Evolutionary conservation across 441 rosid species (phyloP).

Genomic region (Brassica balearica): DNA sequence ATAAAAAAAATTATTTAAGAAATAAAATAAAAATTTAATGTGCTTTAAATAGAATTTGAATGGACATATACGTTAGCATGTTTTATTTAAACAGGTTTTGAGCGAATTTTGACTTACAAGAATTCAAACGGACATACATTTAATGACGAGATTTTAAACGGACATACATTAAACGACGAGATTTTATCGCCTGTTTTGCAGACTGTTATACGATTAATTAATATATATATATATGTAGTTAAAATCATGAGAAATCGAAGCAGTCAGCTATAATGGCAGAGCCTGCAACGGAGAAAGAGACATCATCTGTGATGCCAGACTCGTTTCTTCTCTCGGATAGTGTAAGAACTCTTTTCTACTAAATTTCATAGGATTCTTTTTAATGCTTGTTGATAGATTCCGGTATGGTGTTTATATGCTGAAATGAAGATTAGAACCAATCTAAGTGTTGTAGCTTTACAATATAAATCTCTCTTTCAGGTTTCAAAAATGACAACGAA

Average conservation of each 20-base stretch:
- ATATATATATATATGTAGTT: neutral
- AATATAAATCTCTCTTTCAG: neutral
- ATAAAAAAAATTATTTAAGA: no score
- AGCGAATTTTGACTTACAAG: neutral
- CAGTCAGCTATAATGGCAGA: neutral
- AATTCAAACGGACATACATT: neutral
- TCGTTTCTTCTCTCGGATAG: neutral
- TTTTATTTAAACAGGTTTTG: no score
- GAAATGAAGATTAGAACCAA: no score
- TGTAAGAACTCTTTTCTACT: neutral
- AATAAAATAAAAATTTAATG: neutral
- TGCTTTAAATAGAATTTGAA: no score
- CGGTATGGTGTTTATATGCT: no score
- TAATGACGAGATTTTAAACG: neutral
- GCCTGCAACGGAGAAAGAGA: neutral
- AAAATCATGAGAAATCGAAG: neutral
- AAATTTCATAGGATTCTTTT: no score
- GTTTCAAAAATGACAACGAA: neutral
- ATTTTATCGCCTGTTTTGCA: neutral
- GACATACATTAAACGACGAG: neutral
- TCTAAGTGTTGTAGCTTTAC: no score
- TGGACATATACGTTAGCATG: neutral
- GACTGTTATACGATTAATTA: neutral
- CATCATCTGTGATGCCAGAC: neutral
- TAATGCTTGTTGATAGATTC: neutral